A percentile compares a stretch with the other conserved stretches of the same genome.
phyloP scores from a whole-genome alignment of 2,329 filamentous ascomycete genomes.

The Penicillium sp. region DNA sequence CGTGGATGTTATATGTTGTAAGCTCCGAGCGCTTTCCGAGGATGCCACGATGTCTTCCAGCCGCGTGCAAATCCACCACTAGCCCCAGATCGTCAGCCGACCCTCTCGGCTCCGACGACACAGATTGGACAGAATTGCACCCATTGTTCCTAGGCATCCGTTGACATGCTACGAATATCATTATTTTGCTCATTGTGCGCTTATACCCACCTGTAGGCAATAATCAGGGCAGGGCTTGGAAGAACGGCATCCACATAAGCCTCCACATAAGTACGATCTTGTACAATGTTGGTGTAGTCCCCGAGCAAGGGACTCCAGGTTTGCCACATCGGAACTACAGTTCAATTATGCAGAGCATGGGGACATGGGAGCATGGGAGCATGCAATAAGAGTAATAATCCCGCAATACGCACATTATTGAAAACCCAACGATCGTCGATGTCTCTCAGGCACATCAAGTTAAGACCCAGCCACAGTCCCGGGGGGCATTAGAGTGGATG shows the following conservation, averaged over 20 bases:
- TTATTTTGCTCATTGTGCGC: neutral
- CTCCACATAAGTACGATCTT: neutral
- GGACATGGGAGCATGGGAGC: neutral
- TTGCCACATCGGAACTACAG: constrained; percentile 1
- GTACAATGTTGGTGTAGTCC: neutral
- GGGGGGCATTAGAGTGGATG: neutral
- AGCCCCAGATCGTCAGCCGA: constrained; percentile 7
- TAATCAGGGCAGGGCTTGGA: neutral
- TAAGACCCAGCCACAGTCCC: neutral
- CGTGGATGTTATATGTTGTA: neutral
- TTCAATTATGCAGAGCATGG: neutral
- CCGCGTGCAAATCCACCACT: constrained; percentile 1
- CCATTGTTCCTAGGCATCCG: neutral
- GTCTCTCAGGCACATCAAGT: neutral
- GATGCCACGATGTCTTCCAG: constrained; percentile 6
- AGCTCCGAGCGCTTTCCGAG: constrained; percentile 3
- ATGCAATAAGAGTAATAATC: constrained; percentile 1
- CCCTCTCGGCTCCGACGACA: constrained; percentile 7
- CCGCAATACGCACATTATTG: neutral
- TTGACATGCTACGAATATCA: neutral
- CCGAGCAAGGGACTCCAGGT: neutral
- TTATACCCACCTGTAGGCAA: neutral
- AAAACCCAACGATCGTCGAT: constrained; percentile 1
- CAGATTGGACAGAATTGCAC: neutral
- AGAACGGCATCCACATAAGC: neutral